Evolutionary conservation across 2,329 filamentous ascomycete genomes (phyloP).

Genomic region (Scedosporium boydii): DNA sequence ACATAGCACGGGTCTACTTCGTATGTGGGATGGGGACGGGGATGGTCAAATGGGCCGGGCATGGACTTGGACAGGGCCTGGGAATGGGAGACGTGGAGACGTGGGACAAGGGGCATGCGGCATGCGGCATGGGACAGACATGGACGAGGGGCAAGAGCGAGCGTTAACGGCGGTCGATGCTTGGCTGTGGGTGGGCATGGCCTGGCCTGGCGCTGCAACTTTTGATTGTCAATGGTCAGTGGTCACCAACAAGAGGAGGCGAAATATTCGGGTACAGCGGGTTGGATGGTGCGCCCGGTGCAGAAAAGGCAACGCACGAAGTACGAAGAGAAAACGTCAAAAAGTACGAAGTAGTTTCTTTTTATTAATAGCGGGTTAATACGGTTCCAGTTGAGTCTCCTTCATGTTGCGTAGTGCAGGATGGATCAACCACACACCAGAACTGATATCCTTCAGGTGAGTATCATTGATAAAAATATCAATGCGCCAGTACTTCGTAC

Average conservation of each 20-base stretch:
- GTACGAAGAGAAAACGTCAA: background rate
- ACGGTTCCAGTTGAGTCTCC: background rate
- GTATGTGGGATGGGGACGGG: background rate
- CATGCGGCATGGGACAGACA: no score
- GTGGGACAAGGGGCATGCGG: no score
- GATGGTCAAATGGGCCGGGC: background rate
- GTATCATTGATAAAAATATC: background rate
- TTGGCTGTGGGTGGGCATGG: background rate
- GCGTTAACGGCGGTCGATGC: no score
- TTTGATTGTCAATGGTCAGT: background rate
- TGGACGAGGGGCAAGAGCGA: no score
- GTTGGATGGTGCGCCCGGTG: background rate
- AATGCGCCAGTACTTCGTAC: no score
- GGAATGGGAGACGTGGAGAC: background rate
- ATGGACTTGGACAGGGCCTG: background rate
- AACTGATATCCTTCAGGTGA: background rate
- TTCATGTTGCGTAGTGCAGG: background rate
- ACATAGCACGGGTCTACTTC: background rate
- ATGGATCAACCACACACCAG: background rate
- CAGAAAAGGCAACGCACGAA: background rate
- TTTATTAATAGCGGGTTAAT: background rate
- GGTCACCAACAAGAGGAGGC: background rate
- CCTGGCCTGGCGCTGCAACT: background rate
- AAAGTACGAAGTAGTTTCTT: background rate
- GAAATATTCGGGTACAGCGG: background rate